Conservation (phyloP, 2,329 filamentous ascomycete species). For the Clonostachys solani region DNA sequence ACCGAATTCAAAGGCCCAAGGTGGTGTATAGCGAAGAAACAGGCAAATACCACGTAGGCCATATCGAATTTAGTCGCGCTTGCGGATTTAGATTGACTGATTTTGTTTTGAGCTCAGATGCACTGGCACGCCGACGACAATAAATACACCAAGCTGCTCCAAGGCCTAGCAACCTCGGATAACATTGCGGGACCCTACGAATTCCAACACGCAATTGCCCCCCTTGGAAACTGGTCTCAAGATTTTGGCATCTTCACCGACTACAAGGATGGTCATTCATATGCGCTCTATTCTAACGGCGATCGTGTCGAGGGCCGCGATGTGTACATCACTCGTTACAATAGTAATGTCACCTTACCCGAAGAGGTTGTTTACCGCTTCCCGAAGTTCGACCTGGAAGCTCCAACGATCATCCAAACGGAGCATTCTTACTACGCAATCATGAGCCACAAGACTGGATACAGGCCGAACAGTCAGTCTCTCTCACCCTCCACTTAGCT, state of each 20-base stretch:
- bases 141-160: conserved; percentile 49
- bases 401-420: conserved; percentile 56
- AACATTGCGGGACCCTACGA: conserved; percentile 48
- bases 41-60: conserved; percentile 48
- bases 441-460: conserved; percentile 61
- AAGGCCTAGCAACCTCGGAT: conserved; percentile 50
- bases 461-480: conserved; percentile 46
- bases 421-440: conserved; percentile 55
- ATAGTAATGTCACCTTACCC: conserved; percentile 44
- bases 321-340: conserved; percentile 51
- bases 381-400: conserved; percentile 56
- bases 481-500: not conserved
- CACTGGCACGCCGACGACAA: conserved; percentile 59
- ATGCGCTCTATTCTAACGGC: conserved; percentile 56
- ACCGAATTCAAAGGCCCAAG: conserved; percentile 59
- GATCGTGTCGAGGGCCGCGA: conserved; percentile 50
- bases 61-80: not conserved
- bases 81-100: conserved; percentile 1
- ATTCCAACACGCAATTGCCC: conserved; percentile 47
- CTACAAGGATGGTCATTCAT: conserved; percentile 50
- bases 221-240: conserved; percentile 59
- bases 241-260: conserved; percentile 59
- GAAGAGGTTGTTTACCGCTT: conserved; percentile 49
- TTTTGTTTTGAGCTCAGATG: conserved; percentile 29
- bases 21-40: conserved; percentile 52